phyloP scores from a whole-genome alignment of 2,329 filamentous ascomycete species.

The Aspergillus caelatus region DNA sequence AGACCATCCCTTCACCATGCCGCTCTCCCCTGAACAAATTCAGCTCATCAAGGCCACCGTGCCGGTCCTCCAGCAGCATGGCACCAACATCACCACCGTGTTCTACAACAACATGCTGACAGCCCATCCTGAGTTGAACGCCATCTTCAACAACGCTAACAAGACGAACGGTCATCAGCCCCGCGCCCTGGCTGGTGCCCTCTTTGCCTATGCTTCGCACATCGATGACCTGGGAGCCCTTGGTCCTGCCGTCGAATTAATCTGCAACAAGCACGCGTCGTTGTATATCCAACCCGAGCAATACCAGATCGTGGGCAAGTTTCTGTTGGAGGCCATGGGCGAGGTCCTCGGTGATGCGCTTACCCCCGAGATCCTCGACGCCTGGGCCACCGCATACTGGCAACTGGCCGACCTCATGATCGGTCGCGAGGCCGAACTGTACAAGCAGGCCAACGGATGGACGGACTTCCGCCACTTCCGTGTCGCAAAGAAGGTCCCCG shows the following conservation, averaged over 20 bases:
- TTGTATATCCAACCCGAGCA: constrained; percentile 69
- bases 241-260: constrained; percentile 62
- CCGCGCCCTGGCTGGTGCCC: constrained; percentile 67
- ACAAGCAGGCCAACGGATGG: constrained; percentile 65
- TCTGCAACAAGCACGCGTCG: constrained; percentile 75
- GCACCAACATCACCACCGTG: constrained; percentile 67
- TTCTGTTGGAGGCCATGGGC: constrained; percentile 68
- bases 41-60: constrained; percentile 56
- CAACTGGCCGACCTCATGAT: constrained; percentile 75
- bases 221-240: constrained; percentile 69
- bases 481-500: constrained; percentile 65
- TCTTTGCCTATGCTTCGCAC: constrained; percentile 72
- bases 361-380: constrained; percentile 65
- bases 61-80: constrained; percentile 68
- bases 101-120: constrained; percentile 73
- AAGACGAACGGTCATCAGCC: constrained; percentile 70
- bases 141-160: constrained; percentile 72
- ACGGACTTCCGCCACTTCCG: constrained; percentile 68
- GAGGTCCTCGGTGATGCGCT: constrained; percentile 68
- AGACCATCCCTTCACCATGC: neutral
- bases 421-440: constrained; percentile 64
- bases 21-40: constrained; percentile 1
- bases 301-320: constrained; percentile 70
- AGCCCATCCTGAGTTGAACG: constrained; percentile 67
- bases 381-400: constrained; percentile 74